These are phyloP conservation scores for Paxillus ammoniavirescens DNA, from an alignment of 768 basidiomycete genomes.

Conservation along the genomic window DNA sequence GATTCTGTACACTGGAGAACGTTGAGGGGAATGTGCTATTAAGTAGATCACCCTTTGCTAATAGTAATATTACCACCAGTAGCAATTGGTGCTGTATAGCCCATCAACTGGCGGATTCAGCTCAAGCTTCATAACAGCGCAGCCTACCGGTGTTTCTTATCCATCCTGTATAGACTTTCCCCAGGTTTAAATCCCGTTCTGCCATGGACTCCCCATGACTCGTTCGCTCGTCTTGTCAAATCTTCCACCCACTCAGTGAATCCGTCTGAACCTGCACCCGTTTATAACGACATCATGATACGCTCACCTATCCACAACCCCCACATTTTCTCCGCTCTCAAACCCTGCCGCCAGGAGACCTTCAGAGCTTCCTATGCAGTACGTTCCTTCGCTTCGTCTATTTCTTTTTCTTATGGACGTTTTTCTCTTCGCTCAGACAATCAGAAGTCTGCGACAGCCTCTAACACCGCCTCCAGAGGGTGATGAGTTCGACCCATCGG, in stretches of 20 bases:
- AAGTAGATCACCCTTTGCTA: not conserved
- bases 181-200: not conserved
- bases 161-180: constrained; percentile 12
- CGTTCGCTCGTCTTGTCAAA: not conserved
- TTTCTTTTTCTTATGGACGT: constrained; percentile 23
- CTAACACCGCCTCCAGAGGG: constrained; percentile 7
- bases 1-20: not conserved
- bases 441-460: constrained; percentile 27
- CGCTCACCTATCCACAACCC: constrained; percentile 37
- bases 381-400: constrained; percentile 17
- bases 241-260: not conserved
- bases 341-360: constrained; percentile 37
- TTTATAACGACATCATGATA: constrained; percentile 12
- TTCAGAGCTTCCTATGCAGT: constrained; percentile 60
- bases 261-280: not conserved
- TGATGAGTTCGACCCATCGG: constrained; percentile 36
- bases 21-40: constrained; percentile 6
- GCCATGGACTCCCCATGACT: constrained; percentile 1
- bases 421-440: constrained; percentile 21
- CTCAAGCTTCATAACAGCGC: constrained; percentile 17
- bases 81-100: constrained; percentile 1
- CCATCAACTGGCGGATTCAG: constrained; percentile 24
- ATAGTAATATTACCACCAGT: not conserved
- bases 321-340: constrained; percentile 31
- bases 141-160: not conserved